Conservation (phyloP, 2,329 filamentous ascomycete genomes). For the Venturia carpophila region DNA sequence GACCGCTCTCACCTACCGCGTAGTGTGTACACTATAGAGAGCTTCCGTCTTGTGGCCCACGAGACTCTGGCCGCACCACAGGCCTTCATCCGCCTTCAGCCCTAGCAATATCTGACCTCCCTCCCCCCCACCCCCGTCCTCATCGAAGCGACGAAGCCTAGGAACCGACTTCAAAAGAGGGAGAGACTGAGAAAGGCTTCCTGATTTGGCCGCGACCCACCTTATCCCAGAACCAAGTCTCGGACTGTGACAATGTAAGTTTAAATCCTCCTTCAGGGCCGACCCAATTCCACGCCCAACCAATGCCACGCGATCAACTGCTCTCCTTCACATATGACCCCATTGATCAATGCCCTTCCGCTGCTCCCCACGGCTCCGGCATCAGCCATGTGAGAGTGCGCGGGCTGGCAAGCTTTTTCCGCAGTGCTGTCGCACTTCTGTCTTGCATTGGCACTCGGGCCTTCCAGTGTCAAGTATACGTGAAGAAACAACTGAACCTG, state of each 20-base stretch:
- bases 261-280: neutral
- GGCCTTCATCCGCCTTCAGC: conserved; percentile 8
- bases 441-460: conserved; percentile 25
- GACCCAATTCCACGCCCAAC: neutral
- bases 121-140: conserved; percentile 9
- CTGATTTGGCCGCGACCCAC: neutral
- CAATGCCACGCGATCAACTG: neutral
- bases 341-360: conserved; percentile 1
- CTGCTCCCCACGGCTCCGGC: neutral
- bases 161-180: conserved; percentile 1
- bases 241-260: neutral
- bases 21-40: no score
- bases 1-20: neutral
- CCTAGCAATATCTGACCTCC: conserved; percentile 12
- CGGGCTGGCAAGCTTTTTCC: conserved; percentile 26
- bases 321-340: neutral
- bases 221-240: conserved; percentile 5
- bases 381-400: conserved; percentile 16
- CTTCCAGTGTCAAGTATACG: conserved; percentile 10
- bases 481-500: conserved; percentile 6
- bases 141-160: neutral
- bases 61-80: neutral
- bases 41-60: neutral
- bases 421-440: conserved; percentile 28
- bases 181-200: neutral